Percentiles rank a stretch among this genome's conserved stretches.
phyloP scores from a whole-genome alignment of 805 yeast species.

The Schwanniomyces pseudopolymorphus region DNA sequence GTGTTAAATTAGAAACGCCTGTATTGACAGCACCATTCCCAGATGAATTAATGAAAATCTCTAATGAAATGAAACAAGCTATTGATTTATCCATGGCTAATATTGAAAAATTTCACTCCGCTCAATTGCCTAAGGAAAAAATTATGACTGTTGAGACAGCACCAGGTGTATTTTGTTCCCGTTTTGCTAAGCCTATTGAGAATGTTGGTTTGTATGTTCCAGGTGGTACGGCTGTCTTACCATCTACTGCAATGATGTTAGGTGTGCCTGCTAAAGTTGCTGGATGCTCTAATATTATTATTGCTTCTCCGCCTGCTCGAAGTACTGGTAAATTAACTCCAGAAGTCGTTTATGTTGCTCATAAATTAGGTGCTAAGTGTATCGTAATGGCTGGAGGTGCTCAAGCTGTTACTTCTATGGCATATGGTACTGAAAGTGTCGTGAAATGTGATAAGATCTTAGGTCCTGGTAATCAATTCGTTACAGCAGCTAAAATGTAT shows the following conservation, averaged over 20 bases:
- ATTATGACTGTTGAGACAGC: slow-evolving; percentile 83
- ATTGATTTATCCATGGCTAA: slow-evolving; percentile 88
- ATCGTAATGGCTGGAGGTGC: slow-evolving; percentile 99
- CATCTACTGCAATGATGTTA: slow-evolving; percentile 96
- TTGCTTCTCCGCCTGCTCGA: slow-evolving; percentile 93
- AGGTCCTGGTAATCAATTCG: slow-evolving; percentile 99
- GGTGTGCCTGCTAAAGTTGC: slow-evolving; percentile 99
- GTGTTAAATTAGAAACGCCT: slow-evolving; percentile 69
- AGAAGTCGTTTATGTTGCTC: slow-evolving; percentile 96
- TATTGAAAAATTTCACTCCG: slow-evolving; percentile 88
- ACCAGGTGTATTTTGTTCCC: slow-evolving; percentile 91
- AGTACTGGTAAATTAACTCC: slow-evolving; percentile 91
- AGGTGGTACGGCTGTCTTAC: slow-evolving; percentile 98
- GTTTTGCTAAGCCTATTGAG: slow-evolving; percentile 94
- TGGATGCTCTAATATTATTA: slow-evolving; percentile 85
- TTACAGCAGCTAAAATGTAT: slow-evolving; percentile 98
- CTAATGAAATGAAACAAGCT: slow-evolving; percentile 75
- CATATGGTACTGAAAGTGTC: slow-evolving; percentile 91
- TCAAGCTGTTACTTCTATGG: slow-evolving; percentile 98
- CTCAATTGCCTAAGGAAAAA: slow-evolving; percentile 74
- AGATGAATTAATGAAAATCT: slow-evolving; percentile 65
- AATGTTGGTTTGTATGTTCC: slow-evolving; percentile 95
- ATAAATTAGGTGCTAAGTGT: slow-evolving; percentile 86
- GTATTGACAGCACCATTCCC: slow-evolving; percentile 88
- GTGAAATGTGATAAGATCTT: slow-evolving; percentile 94